Conservation (phyloP, 2,329 filamentous ascomycete species). For the Cyanodermella asteris region DNA sequence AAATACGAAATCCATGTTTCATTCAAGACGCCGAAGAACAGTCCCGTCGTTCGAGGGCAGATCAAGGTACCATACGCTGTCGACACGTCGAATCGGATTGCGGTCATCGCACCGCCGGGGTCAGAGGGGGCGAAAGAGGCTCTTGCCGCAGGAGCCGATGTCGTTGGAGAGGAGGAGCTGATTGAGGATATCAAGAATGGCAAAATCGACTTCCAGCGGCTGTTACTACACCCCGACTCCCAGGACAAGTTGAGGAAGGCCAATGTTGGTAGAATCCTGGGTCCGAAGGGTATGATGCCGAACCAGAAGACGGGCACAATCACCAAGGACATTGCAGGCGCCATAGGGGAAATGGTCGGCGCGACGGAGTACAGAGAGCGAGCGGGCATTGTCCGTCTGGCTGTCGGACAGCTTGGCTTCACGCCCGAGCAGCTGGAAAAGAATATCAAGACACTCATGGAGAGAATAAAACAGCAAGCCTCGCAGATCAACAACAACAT, state of each 20-base stretch:
- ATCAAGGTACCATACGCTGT: slow-evolving; percentile 76
- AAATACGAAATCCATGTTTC: slow-evolving; percentile 85
- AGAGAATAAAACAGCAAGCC: slow-evolving; percentile 58
- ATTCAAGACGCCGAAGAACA: slow-evolving; percentile 64
- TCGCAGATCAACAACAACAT: slow-evolving; percentile 38
- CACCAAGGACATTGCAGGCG: slow-evolving; percentile 52
- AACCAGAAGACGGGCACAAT: slow-evolving; percentile 73
- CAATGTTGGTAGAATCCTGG: slow-evolving; percentile 56
- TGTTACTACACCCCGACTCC: slow-evolving; percentile 65
- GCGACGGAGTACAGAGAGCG: slow-evolving; percentile 74
- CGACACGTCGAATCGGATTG: slow-evolving; percentile 70
- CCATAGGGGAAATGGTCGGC: slow-evolving; percentile 63
- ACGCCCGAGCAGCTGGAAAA: slow-evolving; percentile 66
- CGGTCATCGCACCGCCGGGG: slow-evolving; percentile 71
- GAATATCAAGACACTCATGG: slow-evolving; percentile 63
- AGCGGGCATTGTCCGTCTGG: slow-evolving; percentile 62
- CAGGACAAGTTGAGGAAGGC: slow-evolving; percentile 63
- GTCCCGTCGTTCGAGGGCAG: slow-evolving; percentile 68
- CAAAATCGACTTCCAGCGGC: slow-evolving; percentile 67
- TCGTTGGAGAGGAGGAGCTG: slow-evolving; percentile 68
- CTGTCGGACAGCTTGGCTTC: slow-evolving; percentile 78
- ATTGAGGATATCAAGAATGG: slow-evolving; percentile 60
- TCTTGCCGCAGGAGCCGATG: slow-evolving; percentile 50
- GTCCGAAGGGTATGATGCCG: slow-evolving; percentile 83
- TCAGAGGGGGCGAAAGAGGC: slow-evolving; percentile 56